These are phyloP conservation scores for Aspergillus pseudotamarii DNA, from an alignment of 2,329 filamentous ascomycete species.

Conservation along the genomic window DNA sequence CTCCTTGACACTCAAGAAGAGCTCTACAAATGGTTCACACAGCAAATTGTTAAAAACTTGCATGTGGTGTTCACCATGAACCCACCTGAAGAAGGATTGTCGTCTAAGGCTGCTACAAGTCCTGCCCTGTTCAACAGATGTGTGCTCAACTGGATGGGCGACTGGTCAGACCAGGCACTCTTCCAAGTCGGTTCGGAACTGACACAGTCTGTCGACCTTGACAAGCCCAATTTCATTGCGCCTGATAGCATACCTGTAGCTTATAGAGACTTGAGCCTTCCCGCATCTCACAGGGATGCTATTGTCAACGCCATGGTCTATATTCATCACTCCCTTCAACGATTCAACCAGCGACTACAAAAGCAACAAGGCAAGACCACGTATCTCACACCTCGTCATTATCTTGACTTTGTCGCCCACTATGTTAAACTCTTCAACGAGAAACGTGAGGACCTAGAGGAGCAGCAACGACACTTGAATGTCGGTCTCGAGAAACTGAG, in stretches of 20 bases:
- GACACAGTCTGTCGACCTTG: slow-evolving; percentile 93
- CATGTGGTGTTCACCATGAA: slow-evolving; percentile 99
- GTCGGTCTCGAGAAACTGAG: slow-evolving; percentile 96
- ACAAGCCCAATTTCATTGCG: slow-evolving; percentile 80
- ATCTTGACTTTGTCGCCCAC: slow-evolving; percentile 95
- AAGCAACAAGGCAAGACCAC: slow-evolving; percentile 93
- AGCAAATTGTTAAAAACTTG: slow-evolving; percentile 97
- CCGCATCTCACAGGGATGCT: slow-evolving; percentile 85
- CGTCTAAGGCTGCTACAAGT: slow-evolving; percentile 95
- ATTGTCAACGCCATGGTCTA: slow-evolving; percentile 99
- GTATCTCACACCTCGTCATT: slow-evolving; percentile 93
- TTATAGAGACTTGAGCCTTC: slow-evolving; percentile 80
- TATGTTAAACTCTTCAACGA: slow-evolving; percentile 97
- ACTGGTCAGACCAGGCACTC: slow-evolving; percentile 98
- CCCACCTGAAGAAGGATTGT: slow-evolving; percentile 90
- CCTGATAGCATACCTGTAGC: slow-evolving; percentile 92
- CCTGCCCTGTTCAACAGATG: slow-evolving; percentile 99
- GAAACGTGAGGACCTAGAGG: slow-evolving; percentile 96
- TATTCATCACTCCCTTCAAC: slow-evolving; percentile 91
- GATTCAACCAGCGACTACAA: slow-evolving; percentile 83
- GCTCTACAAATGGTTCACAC: slow-evolving; percentile 99
- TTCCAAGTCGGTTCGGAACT: slow-evolving; percentile 97
- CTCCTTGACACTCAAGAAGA: slow-evolving; percentile 97
- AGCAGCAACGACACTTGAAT: slow-evolving; percentile 97
- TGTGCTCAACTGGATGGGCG: slow-evolving; percentile 99